Percentiles rank a stretch among this genome's conserved stretches.
Conservation (phyloP, 1,284 basidiomycete genomes). For the Inonotus obliquus region DNA sequence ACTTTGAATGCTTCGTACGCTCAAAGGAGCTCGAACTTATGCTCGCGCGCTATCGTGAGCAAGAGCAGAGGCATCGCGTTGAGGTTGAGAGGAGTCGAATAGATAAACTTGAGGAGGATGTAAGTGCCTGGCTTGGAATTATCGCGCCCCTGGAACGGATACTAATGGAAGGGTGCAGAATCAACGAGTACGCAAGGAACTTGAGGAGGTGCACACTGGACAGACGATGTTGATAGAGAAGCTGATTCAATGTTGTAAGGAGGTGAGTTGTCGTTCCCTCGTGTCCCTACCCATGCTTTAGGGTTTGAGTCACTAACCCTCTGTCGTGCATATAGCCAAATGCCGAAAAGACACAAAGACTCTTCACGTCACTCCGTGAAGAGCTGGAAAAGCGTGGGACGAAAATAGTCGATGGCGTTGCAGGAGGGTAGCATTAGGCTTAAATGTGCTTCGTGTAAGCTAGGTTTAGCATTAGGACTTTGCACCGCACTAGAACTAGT, state of each 20-base stretch:
- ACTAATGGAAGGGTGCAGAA: conserved; percentile 36
- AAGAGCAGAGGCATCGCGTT: conserved; percentile 75
- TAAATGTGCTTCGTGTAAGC: not conserved
- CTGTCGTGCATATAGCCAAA: conserved; percentile 57
- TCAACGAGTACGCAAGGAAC: conserved; percentile 60
- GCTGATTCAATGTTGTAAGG: conserved; percentile 75
- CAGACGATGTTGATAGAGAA: conserved; percentile 76
- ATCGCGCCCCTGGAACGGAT: not conserved
- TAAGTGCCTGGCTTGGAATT: conserved; percentile 27
- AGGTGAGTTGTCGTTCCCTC: conserved; percentile 41
- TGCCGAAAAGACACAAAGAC: conserved; percentile 69
- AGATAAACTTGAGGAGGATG: conserved; percentile 70
- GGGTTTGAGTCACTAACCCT: conserved; percentile 9
- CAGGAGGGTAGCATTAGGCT: conserved; percentile 36
- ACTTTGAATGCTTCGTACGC: conserved; percentile 83
- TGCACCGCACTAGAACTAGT: not conserved
- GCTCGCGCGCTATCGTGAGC: conserved; percentile 74
- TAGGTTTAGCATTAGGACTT: not conserved
- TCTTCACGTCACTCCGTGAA: conserved; percentile 74
- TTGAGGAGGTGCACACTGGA: conserved; percentile 68
- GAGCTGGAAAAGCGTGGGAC: conserved; percentile 66
- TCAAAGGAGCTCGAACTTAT: conserved; percentile 84
- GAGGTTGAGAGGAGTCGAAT: conserved; percentile 64
- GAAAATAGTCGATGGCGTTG: conserved; percentile 39
- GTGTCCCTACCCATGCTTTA: not conserved